Evolutionary conservation across 2,329 filamentous ascomycete species (phyloP).

Genomic region (Hymenoscyphus fructigenus): DNA sequence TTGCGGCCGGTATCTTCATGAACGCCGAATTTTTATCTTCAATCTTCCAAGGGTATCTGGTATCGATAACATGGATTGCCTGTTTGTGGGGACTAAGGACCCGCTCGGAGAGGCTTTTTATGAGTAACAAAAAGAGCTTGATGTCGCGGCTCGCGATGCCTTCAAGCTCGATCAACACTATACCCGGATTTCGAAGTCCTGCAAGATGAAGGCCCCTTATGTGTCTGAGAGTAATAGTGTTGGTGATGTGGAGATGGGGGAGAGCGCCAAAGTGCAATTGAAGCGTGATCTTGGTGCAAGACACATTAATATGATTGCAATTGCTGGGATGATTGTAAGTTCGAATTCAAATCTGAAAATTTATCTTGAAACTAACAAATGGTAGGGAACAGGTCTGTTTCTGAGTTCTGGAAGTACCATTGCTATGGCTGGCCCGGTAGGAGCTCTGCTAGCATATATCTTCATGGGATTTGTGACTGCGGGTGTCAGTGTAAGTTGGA

Average conservation of each 20-base stretch:
- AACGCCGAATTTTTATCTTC: no score
- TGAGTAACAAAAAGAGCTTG: background rate
- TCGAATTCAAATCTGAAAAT: background rate
- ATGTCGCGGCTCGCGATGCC: background rate
- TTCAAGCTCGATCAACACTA: background rate
- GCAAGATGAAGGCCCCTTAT: background rate
- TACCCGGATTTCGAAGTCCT: constrained; percentile 5
- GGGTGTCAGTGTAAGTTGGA: constrained; percentile 48
- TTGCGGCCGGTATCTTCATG: no score
- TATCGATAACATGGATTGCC: no score
- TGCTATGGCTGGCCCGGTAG: constrained; percentile 48
- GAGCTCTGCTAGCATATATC: constrained; percentile 47
- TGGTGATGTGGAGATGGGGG: constrained; percentile 12
- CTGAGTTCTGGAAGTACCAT: constrained; percentile 49
- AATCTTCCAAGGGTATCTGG: no score
- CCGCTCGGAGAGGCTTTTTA: background rate
- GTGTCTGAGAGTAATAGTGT: background rate
- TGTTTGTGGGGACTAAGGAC: no score
- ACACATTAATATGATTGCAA: constrained; percentile 63
- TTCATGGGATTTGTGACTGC: constrained; percentile 47
- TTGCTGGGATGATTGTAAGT: constrained; percentile 73
- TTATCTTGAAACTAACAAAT: constrained; percentile 49
- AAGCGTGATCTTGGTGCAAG: constrained; percentile 50
- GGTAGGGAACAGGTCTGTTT: constrained; percentile 50
- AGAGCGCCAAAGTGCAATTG: constrained; percentile 30